Base-by-base conservation (phyloP, 805 yeast genomes). In the Jamesozyma hellenica region DNA sequence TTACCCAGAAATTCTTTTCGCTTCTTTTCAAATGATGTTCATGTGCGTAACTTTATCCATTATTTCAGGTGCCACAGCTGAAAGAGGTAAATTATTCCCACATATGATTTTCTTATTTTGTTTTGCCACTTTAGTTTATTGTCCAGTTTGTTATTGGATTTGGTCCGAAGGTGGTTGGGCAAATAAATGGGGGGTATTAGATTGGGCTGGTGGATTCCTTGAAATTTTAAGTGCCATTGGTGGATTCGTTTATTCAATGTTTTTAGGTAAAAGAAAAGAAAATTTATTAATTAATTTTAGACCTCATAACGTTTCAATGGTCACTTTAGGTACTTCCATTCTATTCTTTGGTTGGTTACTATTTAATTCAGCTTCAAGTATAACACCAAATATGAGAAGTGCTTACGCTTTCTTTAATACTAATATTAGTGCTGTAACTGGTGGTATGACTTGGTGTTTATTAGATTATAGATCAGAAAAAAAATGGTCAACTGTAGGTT, bases 131-230 rank as follows among this genome's bases (percentile, higher is more conserved):
- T 53, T 85, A 4, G 96, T 88, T 12, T 90, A 90, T 64, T 82
- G 94, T 58, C 97, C 97, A 0, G 73, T 90, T n/a, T 90, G 90
- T 5, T 85, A 78, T 63, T 88, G 97, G 96, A 77, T 84, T 40
- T 90, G 97, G 97, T 82, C 86, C 41, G 56, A 83, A 1, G 79
- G 79, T 34, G 97, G 98, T 30, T 90, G 97, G 97, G 95, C 95
- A 28, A 72, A 71, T 49, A 70, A 77, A 50, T 90, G 95, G 78
- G 96, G 95, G 5, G 97, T 80, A 1, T 68, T 90, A 38, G 98
- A 90, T 60, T 90, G 84, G 61, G 98, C 98, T 18, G 98, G 98
- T 25, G 96, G 96, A 0, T 95, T 96, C 1, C 96, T 90, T 21
- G 97, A 90, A 60, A 85, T 92, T 41, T 71, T 84, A 25, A 79